Conservation (phyloP, 257 asterid species). For the Jacaranda mimosifolia region DNA sequence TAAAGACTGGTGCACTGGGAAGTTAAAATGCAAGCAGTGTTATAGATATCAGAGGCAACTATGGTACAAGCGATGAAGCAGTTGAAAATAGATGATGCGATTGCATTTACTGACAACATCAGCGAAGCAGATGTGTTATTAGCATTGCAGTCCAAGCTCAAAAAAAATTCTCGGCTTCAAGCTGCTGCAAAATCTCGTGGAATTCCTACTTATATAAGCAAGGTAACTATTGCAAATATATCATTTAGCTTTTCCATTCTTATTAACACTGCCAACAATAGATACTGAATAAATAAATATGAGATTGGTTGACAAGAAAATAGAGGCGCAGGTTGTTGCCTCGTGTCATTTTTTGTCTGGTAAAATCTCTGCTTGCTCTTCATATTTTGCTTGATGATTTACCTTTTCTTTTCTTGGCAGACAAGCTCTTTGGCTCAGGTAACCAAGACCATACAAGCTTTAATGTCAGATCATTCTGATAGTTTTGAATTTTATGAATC, state of each 20-base stretch:
- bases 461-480: constrained; percentile 67
- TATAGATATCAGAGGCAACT: constrained; percentile 88
- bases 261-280: constrained; percentile 1
- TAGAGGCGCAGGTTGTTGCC: constrained; percentile 22
- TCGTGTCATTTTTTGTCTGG: constrained; percentile 27
- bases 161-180: constrained; percentile 91
- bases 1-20: constrained; percentile 40
- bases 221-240: constrained; percentile 51
- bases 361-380: constrained; percentile 21
- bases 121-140: constrained; percentile 91
- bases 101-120: constrained; percentile 87
- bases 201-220: constrained; percentile 80
- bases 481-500: constrained; percentile 67
- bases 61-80: constrained; percentile 84
- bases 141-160: constrained; percentile 92
- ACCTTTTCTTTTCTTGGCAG: constrained; percentile 46
- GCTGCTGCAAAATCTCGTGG: constrained; percentile 90
- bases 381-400: constrained; percentile 15
- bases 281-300: constrained; percentile 1
- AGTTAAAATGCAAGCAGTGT: constrained; percentile 60
- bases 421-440: constrained; percentile 74
- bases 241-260: constrained; percentile 26
- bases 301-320: constrained; percentile 1
- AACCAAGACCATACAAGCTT: constrained; percentile 65
- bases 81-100: constrained; percentile 55